phyloP scores from a whole-genome alignment of 2,329 filamentous ascomycete genomes.

The Colletotrichum sp. region DNA sequence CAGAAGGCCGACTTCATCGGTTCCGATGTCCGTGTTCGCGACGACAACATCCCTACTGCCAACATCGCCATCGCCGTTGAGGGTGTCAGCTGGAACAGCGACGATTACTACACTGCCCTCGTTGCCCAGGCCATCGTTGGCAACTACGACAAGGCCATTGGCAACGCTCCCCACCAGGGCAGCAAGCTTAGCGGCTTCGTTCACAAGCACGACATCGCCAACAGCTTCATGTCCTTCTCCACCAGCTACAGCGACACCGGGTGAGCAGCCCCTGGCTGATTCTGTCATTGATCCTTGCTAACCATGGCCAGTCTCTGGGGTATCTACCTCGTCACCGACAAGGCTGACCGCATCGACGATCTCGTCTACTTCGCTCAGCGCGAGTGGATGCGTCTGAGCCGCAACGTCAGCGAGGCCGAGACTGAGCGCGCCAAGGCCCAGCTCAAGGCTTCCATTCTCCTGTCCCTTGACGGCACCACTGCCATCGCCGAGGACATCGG shows the following conservation, averaged over 20 bases:
- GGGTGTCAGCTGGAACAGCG: conserved; percentile 99
- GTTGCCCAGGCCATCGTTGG: conserved; percentile 98
- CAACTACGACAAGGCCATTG: conserved; percentile 99
- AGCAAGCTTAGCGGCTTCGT: conserved; percentile 97
- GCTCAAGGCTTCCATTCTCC: conserved; percentile 96
- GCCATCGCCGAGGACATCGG: conserved; percentile 98
- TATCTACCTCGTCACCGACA: conserved; percentile 96
- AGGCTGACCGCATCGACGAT: conserved; percentile 87
- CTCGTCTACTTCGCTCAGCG: conserved; percentile 97
- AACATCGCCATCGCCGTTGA: conserved; percentile 99
- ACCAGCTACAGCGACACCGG: conserved; percentile 99
- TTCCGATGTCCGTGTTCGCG: conserved; percentile 92
- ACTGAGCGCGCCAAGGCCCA: conserved; percentile 98
- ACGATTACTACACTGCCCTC: conserved; percentile 98
- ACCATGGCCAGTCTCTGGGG: conserved; percentile 82
- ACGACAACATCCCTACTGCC: conserved; percentile 94
- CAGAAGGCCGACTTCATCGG: conserved; percentile 93
- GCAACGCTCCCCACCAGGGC: conserved; percentile 94
- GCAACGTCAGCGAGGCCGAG: conserved; percentile 86
- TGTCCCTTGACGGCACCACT: conserved; percentile 96
- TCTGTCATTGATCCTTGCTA: conserved; percentile 26
- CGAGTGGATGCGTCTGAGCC: conserved; percentile 95
- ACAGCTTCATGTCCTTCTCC: conserved; percentile 99
- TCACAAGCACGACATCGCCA: conserved; percentile 93
- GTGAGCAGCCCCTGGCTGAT: conserved; percentile 59